Base-by-base conservation (phyloP, 139 green algal genomes). In the Pseudopediastrum boryanum region DNA sequence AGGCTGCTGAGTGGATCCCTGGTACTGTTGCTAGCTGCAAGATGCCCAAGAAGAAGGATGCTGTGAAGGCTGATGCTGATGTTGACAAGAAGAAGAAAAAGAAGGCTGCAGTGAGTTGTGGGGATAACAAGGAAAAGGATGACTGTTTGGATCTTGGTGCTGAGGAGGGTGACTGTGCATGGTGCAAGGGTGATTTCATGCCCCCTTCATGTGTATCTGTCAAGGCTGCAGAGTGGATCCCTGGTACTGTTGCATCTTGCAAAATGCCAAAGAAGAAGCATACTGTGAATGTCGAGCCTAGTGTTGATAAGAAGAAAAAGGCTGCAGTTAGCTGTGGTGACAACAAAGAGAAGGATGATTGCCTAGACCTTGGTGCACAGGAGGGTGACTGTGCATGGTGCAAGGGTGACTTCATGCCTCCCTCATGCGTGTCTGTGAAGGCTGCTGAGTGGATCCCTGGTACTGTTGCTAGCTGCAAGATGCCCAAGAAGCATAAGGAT, bases 301-400 rank as follows among this genome's bases (percentile, higher is more conserved):
- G n/a, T n/a, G n/a, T n/a, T n/a, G n/a, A n/a, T n/a, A n/a, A n/a
- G 13, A 29, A 75, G 67, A 51, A 51, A 36, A 78, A 76, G 48
- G 67, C 67, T 31, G 29, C 48, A 48, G 64, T n/a, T n/a, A n/a
- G 39, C 50, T 77, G 69, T 43, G 69, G 69, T 31, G 69, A 77
- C 69, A 77, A 77, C 69, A 77, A 77, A 35, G 69, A 65, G 31
- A 77, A 77, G 50, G 29, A 46, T 23, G 69, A 77, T 35, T 77
- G 69, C 48, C 48, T 77, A 35, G 48, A 77, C 41, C 48, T 77
- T 16, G 69, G 69, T 31, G 69, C 69, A 0, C 3, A 77, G 31
- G 69, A 77, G 31, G 69, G 69, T 35, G 69, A 77, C 16, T 77
- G 69, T 27, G 69, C 69, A 33, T 77, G 69, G 69, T 77, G 69